Conservation (phyloP, 108 stramenopile genomes). For the Pseudonitzschia multiseries region DNA sequence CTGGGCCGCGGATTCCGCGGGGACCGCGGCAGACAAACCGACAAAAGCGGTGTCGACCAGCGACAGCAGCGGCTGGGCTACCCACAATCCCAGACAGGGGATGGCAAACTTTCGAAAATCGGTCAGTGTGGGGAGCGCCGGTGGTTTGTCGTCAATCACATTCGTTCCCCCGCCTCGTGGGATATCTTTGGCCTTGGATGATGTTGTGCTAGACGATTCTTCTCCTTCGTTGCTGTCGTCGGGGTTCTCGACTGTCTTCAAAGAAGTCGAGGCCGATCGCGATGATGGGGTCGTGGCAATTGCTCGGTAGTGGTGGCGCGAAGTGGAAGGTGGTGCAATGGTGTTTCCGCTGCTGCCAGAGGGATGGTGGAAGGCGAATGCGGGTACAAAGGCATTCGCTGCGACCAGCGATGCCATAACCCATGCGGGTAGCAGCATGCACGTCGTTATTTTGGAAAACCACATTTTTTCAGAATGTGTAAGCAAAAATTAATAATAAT, state of each 20-base stretch:
- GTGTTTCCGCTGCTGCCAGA: not conserved
- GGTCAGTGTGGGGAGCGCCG: slow-evolving; percentile 52
- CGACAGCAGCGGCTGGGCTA: slow-evolving; percentile 75
- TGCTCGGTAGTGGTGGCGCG: slow-evolving; percentile 8
- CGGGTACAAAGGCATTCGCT: slow-evolving; percentile 18
- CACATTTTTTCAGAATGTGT: not conserved
- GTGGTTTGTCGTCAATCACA: slow-evolving; percentile 21
- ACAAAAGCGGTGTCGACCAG: slow-evolving; percentile 86
- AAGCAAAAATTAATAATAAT: too few species aligned
- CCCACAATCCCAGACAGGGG: slow-evolving; percentile 81
- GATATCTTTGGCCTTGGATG: slow-evolving; percentile 6
- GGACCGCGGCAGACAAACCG: slow-evolving; percentile 58
- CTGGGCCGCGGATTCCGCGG: slow-evolving; percentile 37
- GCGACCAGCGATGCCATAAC: slow-evolving; percentile 8
- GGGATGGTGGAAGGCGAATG: slow-evolving; percentile 3
- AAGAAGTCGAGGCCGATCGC: not conserved
- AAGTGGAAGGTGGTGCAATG: not conserved
- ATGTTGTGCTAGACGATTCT: not conserved
- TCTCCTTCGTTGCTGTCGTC: slow-evolving; percentile 3
- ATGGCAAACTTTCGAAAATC: slow-evolving; percentile 72
- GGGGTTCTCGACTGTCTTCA: not conserved
- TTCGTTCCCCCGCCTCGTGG: slow-evolving; percentile 33
- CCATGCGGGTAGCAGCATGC: slow-evolving; percentile 5
- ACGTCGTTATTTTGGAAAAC: slow-evolving; percentile 4
- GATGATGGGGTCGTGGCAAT: slow-evolving; percentile 12